Base-by-base conservation (phyloP, 176 grass and related monocot species). In the Phyllostachys edulis region DNA sequence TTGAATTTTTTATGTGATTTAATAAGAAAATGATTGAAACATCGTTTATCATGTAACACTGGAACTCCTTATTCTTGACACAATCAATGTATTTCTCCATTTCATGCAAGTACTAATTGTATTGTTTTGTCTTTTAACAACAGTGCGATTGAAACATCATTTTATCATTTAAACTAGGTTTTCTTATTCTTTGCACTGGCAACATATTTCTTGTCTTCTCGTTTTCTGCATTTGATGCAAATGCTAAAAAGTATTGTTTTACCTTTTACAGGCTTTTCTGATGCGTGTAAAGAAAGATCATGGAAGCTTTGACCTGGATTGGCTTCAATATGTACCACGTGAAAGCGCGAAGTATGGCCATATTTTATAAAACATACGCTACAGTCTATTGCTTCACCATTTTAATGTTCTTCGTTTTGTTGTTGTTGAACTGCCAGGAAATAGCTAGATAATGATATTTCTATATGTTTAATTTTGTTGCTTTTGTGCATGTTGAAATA, bases 271-370 rank as follows among this genome's bases (percentile, higher is more conserved):
- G 88, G 79, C 67, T 12, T 90, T 90, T 59, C 83, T 90, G 36
- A 63, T 2, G n/a, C 83, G 84, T 69, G 41, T 86, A 86, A 55
- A 86, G 26, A 82, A 82, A 40, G 78, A 85, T 63, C 84, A 86
- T 90, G 79, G 66, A 71, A 90, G 46, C 66, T 82, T 90, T 82
- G 79, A 90, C 38, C 47, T 90, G 37, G 88, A 90, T 81, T 90
- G 88, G 88, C 84, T 90, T 78, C 77, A 66, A 90, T 40, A n/a
- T 67, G 59, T 90, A 72, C 41, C 84, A 72, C 88, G 57, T 57
- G 88, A 77, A 82, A 90, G 74, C 1, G 88, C 88, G 13, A 90
- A 73, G 88, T 86, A 90, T 72, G 88, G 47, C 41, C 80, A 47
- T 82, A 38, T 56, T 40, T 86, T 67, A 67, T 27, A 12, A 78